phyloP scores from a whole-genome alignment of 176 grass and related monocot species.

The Alopecurus myosuroides region DNA sequence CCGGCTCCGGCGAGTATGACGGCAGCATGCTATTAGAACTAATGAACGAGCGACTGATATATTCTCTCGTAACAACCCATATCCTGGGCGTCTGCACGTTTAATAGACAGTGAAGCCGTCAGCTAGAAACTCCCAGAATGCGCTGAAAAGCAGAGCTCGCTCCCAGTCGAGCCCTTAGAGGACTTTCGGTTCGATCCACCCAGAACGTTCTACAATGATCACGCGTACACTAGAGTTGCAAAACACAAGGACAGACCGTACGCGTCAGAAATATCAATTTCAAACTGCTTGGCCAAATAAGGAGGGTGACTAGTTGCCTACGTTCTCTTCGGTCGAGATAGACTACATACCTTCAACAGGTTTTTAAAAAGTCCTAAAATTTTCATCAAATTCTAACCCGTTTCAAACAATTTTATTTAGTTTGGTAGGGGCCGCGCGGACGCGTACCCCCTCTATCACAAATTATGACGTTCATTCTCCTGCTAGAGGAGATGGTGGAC shows the following conservation, averaged over 20 bases:
- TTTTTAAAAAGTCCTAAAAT: too few species aligned
- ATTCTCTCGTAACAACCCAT: not conserved
- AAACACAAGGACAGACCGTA: too few species aligned
- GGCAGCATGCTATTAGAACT: not conserved
- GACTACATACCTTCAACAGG: too few species aligned
- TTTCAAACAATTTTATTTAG: not conserved
- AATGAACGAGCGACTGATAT: not conserved
- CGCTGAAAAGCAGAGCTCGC: not conserved
- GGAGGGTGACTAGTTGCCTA: too few species aligned
- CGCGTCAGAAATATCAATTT: too few species aligned
- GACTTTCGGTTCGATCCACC: not conserved
- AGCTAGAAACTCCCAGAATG: conserved; percentile 28
- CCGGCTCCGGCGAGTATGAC: conserved; percentile 21
- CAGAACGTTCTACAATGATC: conserved; percentile 2
- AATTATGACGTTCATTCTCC: conserved; percentile 37
- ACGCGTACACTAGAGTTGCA: too few species aligned
- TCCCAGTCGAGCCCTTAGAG: not conserved
- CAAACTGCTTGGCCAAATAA: too few species aligned
- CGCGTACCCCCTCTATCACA: conserved; percentile 23
- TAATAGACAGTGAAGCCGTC: not conserved
- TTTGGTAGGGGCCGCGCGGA: not conserved
- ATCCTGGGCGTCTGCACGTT: not conserved
- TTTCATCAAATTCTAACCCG: too few species aligned
- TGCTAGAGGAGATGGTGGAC: conserved; percentile 18
- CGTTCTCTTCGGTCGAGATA: too few species aligned